A percentile compares a stretch with the other conserved stretches of the same genome.
Evolutionary conservation across 495 filamentous ascomycete genomes (phyloP).

Genomic region (Achaetomiella virescens): DNA sequence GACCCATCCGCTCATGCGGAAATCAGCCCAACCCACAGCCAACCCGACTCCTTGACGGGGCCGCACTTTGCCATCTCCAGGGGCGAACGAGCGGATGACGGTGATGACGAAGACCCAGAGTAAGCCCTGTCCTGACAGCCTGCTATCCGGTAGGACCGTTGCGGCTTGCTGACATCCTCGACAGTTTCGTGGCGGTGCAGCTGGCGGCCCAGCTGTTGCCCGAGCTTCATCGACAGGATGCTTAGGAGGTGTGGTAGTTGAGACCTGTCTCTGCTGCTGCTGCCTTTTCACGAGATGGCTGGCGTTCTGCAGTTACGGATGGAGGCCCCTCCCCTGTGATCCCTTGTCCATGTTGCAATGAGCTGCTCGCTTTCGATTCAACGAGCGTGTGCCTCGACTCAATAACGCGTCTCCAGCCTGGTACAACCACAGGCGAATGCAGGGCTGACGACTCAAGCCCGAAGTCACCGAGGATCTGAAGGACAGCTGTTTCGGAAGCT

Average conservation of each 20-base stretch:
- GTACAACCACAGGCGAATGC: too few species aligned
- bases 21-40: neutral
- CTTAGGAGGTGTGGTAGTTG: too few species aligned
- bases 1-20: neutral
- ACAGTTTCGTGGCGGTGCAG: slow-evolving; percentile 10
- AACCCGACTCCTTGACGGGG: neutral
- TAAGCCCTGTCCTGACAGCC: neutral
- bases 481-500: too few species aligned
- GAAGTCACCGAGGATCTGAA: too few species aligned
- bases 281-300: neutral
- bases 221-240: slow-evolving; percentile 12
- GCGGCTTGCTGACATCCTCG: neutral
- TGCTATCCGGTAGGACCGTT: neutral
- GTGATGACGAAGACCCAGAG: slow-evolving; percentile 1
- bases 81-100: neutral
- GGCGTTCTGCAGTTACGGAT: too few species aligned
- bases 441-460: too few species aligned
- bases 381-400: too few species aligned
- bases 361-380: too few species aligned
- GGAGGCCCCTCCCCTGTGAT: too few species aligned
- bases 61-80: neutral
- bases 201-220: slow-evolving; percentile 22
- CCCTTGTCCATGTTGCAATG: too few species aligned
- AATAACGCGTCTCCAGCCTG: too few species aligned
- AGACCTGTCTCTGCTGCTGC: too few species aligned